These are phyloP conservation scores for Viola odorata DNA, from an alignment of 345 rosid species.

Conservation along the genomic window DNA sequence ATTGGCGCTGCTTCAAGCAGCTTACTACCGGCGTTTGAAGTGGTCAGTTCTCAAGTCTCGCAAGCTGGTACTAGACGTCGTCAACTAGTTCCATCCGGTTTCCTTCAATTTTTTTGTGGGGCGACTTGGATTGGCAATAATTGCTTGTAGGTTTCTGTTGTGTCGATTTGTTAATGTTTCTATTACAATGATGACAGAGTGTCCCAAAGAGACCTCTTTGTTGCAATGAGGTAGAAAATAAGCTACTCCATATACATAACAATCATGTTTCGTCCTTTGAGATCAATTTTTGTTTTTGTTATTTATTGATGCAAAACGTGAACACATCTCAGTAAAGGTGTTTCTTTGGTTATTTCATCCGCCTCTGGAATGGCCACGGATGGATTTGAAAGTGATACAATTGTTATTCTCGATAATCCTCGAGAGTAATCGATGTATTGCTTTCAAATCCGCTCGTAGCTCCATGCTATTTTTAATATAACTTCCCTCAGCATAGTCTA, in stretches of 20 bases:
- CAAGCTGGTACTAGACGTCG: slow-evolving; percentile 80
- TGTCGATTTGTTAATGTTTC: slow-evolving; percentile 19
- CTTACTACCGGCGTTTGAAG: slow-evolving; percentile 79
- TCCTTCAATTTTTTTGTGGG: slow-evolving; percentile 11
- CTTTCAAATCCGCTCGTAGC: no score
- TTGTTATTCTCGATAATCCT: no score
- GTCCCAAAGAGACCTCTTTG: slow-evolving; percentile 17
- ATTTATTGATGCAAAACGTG: no score
- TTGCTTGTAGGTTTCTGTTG: slow-evolving; percentile 23
- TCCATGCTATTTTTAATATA: no score
- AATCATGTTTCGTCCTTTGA: neutral
- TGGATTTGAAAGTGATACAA: no score
- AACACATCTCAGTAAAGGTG: no score
- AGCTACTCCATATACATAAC: slow-evolving; percentile 21
- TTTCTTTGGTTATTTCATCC: no score
- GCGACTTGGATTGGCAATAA: slow-evolving; percentile 27
- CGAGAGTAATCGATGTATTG: no score
- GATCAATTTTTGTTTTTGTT: no score
- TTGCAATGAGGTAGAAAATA: slow-evolving; percentile 34
- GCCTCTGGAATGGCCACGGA: no score
- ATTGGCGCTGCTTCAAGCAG: slow-evolving; percentile 90
- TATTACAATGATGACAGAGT: slow-evolving; percentile 26
- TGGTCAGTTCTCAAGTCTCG: slow-evolving; percentile 94
- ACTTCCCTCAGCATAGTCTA: no score
- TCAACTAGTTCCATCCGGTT: slow-evolving; percentile 45